Evolutionary conservation across 495 filamentous ascomycete species (phyloP).

Genomic region (Xylaria curta): DNA sequence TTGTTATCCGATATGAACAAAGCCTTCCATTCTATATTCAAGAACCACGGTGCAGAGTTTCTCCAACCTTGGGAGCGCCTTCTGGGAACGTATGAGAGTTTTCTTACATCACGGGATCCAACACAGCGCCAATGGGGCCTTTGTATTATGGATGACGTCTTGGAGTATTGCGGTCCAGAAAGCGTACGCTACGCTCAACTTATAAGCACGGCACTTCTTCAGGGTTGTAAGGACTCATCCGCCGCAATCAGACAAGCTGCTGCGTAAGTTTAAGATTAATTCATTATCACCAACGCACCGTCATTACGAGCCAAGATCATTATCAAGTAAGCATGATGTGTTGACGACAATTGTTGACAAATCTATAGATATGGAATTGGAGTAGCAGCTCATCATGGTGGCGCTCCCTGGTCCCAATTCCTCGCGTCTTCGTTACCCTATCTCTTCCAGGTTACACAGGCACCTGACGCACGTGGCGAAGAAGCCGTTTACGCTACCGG

Average conservation of each 20-base stretch:
- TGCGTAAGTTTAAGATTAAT: slow-evolving; percentile 47
- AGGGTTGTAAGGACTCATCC: slow-evolving; percentile 80
- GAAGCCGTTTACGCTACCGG: slow-evolving; percentile 93
- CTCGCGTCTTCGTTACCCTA: slow-evolving; percentile 76
- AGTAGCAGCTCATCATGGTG: slow-evolving; percentile 93
- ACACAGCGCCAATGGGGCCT: slow-evolving; percentile 98
- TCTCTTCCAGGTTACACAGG: slow-evolving; percentile 81
- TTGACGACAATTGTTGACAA: slow-evolving; percentile 6
- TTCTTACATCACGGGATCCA: slow-evolving; percentile 81
- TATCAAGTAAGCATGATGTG: not conserved
- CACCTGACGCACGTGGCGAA: slow-evolving; percentile 80
- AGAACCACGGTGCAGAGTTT: slow-evolving; percentile 86
- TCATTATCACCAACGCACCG: not conserved
- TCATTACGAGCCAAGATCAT: not conserved
- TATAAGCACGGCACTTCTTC: slow-evolving; percentile 83
- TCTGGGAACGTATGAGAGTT: slow-evolving; percentile 80
- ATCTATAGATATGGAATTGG: slow-evolving; percentile 78
- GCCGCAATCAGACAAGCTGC: slow-evolving; percentile 96
- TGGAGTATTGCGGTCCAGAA: slow-evolving; percentile 91
- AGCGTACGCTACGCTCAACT: slow-evolving; percentile 81
- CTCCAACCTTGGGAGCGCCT: slow-evolving; percentile 86
- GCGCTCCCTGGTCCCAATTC: slow-evolving; percentile 81
- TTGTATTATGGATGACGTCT: slow-evolving; percentile 97
- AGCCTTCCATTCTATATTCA: slow-evolving; percentile 98
- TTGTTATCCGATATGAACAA: slow-evolving; percentile 99